phyloP scores from a whole-genome alignment of 106 monocot genomes.

The Phalaenopsis equestris region DNA sequence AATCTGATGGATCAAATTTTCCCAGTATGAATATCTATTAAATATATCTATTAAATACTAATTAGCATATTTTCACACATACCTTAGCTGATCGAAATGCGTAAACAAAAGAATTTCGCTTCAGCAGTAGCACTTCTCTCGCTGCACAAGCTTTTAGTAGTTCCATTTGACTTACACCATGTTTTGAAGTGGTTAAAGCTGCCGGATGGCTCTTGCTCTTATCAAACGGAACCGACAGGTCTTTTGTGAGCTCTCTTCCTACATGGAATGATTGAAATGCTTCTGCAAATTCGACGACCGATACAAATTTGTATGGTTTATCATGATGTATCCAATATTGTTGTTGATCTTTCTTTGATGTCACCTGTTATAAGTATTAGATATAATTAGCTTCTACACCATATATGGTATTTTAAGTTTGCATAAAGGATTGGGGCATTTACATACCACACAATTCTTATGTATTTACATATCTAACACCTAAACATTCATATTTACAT shows the following conservation, averaged over 20 bases:
- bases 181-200: slow-evolving; percentile 8
- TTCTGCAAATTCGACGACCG: slow-evolving; percentile 18
- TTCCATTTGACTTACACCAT: slow-evolving; percentile 12
- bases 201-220: slow-evolving; percentile 15
- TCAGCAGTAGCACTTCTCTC: slow-evolving; percentile 12
- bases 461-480: too few species aligned
- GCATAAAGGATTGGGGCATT: too few species aligned
- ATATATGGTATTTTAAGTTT: not conserved
- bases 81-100: slow-evolving; percentile 6
- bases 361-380: slow-evolving; percentile 15
- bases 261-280: slow-evolving; percentile 18
- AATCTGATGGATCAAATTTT: not conserved
- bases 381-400: not conserved
- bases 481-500: too few species aligned
- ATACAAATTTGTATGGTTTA: slow-evolving; percentile 23
- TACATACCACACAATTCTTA: too few species aligned
- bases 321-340: slow-evolving; percentile 32
- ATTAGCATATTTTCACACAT: not conserved
- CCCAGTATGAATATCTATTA: not conserved
- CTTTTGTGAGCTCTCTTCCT: not conserved
- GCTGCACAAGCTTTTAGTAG: slow-evolving; percentile 9
- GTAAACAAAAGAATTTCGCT: slow-evolving; percentile 14
- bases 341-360: slow-evolving; percentile 42
- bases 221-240: slow-evolving; percentile 10
- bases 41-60: not conserved